These are phyloP conservation scores for Phytophthora podocarpi DNA, from an alignment of 352 stramenopile species.

Conservation along the genomic window DNA sequence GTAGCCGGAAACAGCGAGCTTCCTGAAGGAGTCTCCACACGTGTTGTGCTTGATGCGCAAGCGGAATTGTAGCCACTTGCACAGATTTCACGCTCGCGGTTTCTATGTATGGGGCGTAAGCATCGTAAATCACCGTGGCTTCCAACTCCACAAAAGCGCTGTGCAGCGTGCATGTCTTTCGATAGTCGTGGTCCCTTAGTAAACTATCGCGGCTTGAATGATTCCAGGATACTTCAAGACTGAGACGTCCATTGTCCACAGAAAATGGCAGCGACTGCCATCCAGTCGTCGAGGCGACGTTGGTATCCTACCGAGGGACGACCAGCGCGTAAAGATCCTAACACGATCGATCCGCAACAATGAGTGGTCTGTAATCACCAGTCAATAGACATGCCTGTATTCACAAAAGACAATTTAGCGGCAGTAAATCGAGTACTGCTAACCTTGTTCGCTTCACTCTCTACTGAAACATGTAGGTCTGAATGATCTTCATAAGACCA, in stretches of 20 bases:
- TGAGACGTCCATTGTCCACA: constrained; percentile 6
- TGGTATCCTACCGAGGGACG: constrained; percentile 2
- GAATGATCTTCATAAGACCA: constrained; percentile 73
- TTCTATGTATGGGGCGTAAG: not conserved
- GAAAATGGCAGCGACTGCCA: not conserved
- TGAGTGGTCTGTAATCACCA: not conserved
- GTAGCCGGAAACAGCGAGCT: constrained; percentile 6
- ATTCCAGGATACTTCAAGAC: not conserved
- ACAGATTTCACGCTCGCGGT: not conserved
- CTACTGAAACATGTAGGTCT: constrained; percentile 42
- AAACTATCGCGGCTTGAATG: not conserved
- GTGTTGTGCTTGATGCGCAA: not conserved
- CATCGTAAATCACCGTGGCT: constrained; percentile 2
- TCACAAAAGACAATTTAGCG: too few species aligned
- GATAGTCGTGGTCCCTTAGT: too few species aligned
- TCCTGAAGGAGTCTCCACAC: constrained; percentile 1
- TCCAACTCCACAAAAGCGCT: not conserved
- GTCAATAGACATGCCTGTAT: constrained; percentile 9
- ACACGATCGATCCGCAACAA: not conserved
- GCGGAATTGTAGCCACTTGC: not conserved
- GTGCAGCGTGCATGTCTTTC: constrained; percentile 1
- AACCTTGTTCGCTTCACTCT: not conserved
- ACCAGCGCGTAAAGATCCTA: constrained; percentile 4
- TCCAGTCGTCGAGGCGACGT: constrained; percentile 1
- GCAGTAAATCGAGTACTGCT: not conserved